Evolutionary conservation across 805 yeast species (phyloP).

Genomic region (Candida yuanshanica): DNA sequence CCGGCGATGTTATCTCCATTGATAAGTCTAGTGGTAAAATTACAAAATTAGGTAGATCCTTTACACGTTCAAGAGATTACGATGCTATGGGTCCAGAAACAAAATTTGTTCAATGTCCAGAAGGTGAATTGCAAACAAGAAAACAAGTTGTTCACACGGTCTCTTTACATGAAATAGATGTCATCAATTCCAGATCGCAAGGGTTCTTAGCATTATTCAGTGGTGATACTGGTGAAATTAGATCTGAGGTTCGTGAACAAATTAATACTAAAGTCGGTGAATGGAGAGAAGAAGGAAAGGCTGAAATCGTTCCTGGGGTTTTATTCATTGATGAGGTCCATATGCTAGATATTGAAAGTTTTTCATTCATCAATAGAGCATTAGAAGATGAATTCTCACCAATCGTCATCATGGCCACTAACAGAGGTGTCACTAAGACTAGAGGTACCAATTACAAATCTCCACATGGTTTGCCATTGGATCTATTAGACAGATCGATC

Average conservation of each 20-base stretch:
- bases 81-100: constrained; percentile 99
- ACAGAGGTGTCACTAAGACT: constrained; percentile 89
- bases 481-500: constrained; percentile 87
- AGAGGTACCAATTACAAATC: constrained; percentile 91
- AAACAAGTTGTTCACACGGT: constrained; percentile 96
- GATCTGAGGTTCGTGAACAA: constrained; percentile 93
- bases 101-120: constrained; percentile 96
- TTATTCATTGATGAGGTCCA: constrained; percentile 96
- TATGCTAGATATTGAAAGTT: constrained; percentile 96
- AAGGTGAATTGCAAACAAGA: constrained; percentile 95
- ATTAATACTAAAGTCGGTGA: constrained; percentile 95
- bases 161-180: constrained; percentile 96
- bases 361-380: constrained; percentile 92
- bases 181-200: constrained; percentile 94
- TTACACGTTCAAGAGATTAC: constrained; percentile 93
- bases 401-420: constrained; percentile 96
- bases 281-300: constrained; percentile 99
- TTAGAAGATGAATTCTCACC: constrained; percentile 96
- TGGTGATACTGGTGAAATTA: constrained; percentile 96
- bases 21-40: constrained; percentile 95
- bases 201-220: constrained; percentile 94
- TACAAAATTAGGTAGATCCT: constrained; percentile 91
- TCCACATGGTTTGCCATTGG: constrained; percentile 97
- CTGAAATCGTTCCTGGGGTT: constrained; percentile 96
- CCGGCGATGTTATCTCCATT: constrained; percentile 94